Evolutionary conservation across 495 filamentous ascomycete species (phyloP).

Genomic region (Penicillium maclennaniae): DNA sequence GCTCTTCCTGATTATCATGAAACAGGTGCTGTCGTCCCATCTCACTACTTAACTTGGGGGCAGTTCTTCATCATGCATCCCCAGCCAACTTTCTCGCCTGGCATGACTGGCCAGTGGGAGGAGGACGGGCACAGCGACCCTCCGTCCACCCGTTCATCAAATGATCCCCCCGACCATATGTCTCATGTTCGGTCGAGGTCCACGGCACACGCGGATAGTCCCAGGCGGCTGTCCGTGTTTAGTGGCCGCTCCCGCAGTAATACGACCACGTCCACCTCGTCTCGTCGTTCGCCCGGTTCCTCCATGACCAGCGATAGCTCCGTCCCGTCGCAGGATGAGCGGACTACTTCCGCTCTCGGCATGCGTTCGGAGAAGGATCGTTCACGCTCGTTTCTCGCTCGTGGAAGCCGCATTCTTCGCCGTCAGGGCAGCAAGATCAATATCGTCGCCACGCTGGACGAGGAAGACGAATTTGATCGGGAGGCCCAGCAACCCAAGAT

Average conservation of each 20-base stretch:
- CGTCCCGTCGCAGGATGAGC: slow-evolving; percentile 29
- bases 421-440: slow-evolving; percentile 52
- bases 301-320: slow-evolving; percentile 40
- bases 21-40: slow-evolving; percentile 14
- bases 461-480: slow-evolving; percentile 42
- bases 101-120: slow-evolving; percentile 19
- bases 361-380: slow-evolving; percentile 37
- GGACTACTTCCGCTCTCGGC: slow-evolving; percentile 27
- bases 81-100: slow-evolving; percentile 6
- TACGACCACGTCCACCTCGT: slow-evolving; percentile 40
- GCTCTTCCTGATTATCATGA: slow-evolving; percentile 13
- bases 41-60: slow-evolving; percentile 9
- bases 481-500: slow-evolving; percentile 20
- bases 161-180: slow-evolving; percentile 36
- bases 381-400: slow-evolving; percentile 41
- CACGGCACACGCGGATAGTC: slow-evolving; percentile 37
- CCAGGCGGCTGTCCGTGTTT: slow-evolving; percentile 43
- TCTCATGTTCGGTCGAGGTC: slow-evolving; percentile 42
- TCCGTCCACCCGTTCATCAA: slow-evolving; percentile 36
- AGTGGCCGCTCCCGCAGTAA: slow-evolving; percentile 44
- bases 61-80: slow-evolving; percentile 5
- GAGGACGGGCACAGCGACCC: slow-evolving; percentile 32
- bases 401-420: slow-evolving; percentile 50
- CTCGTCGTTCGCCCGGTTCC: slow-evolving; percentile 36
- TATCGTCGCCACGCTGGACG: slow-evolving; percentile 44